Evolutionary conservation across 2,329 filamentous ascomycete genomes (phyloP).

Genomic region (Colletotrichum sp.): DNA sequence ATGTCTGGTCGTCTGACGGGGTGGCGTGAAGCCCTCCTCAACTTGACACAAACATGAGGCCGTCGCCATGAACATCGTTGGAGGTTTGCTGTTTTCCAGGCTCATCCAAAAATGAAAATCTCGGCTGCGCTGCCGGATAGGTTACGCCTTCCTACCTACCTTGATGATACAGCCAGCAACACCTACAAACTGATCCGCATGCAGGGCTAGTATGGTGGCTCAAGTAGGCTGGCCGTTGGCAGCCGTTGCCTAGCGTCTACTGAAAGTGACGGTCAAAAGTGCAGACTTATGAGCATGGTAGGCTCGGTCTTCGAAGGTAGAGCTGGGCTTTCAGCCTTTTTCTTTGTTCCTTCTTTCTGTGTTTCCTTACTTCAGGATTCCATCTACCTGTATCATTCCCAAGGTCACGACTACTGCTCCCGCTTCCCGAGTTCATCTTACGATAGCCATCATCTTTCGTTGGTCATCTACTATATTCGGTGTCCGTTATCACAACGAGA

Average conservation of each 20-base stretch:
- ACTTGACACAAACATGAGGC: no score
- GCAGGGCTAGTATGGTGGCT: neutral
- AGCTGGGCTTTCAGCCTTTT: neutral
- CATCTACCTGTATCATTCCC: neutral
- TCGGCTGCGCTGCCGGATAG: neutral
- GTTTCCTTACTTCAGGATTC: neutral
- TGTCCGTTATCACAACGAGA: neutral
- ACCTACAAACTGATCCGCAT: neutral
- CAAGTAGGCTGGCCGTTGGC: neutral
- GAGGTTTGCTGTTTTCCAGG: no score
- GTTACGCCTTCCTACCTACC: neutral
- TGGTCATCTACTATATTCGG: neutral
- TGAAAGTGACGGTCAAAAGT: neutral
- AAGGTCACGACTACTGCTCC: neutral
- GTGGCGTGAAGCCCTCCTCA: neutral
- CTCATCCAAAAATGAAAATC: neutral
- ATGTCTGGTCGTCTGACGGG: neutral
- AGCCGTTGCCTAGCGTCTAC: neutral
- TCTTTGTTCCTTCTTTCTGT: neutral
- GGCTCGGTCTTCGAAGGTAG: neutral
- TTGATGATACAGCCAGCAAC: neutral
- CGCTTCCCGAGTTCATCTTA: neutral
- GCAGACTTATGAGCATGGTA: neutral
- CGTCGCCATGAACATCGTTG: no score
- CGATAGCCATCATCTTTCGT: neutral